Percentiles rank a stretch among this genome's conserved stretches.
Conservation (phyloP, 345 rosid genomes). For the Laguncularia racemosa region DNA sequence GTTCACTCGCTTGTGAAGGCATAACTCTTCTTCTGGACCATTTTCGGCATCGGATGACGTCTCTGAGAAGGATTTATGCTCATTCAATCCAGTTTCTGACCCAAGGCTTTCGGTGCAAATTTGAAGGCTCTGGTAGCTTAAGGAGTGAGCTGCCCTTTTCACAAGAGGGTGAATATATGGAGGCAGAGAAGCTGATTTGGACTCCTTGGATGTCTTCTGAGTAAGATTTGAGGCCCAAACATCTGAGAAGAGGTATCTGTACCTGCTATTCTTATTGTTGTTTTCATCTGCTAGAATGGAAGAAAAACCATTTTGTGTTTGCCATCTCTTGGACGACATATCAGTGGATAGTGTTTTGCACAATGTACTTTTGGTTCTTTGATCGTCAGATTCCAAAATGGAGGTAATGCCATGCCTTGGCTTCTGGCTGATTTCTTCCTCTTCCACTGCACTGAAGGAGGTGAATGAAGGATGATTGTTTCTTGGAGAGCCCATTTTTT, state of each 20-base stretch:
- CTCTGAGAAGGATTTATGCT: not conserved
- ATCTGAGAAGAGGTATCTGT: not conserved
- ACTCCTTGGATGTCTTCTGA: not conserved
- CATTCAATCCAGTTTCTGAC: not conserved
- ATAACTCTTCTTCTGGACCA: not conserved
- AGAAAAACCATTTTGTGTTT: not conserved
- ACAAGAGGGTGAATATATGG: not conserved
- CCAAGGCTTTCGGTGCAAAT: not conserved
- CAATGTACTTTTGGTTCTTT: too few relatives aligned
- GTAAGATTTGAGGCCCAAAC: not conserved
- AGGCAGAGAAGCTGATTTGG: not conserved
- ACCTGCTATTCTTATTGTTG: not conserved
- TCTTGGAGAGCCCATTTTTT: too few relatives aligned
- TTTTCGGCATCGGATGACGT: not conserved
- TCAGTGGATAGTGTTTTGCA: not conserved
- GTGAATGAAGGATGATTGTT: too few relatives aligned
- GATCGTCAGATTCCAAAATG: too few relatives aligned
- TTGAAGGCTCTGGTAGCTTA: not conserved
- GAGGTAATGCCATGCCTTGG: too few relatives aligned
- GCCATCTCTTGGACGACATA: constrained; percentile 1
- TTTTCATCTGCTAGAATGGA: not conserved
- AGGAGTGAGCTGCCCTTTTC: not conserved
- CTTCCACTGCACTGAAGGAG: too few relatives aligned
- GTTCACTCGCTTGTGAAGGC: not conserved
- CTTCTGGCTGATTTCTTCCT: too few relatives aligned